Evolutionary conservation across 257 asterid species (phyloP).

Genomic region (Paraleonurus japonicus): DNA sequence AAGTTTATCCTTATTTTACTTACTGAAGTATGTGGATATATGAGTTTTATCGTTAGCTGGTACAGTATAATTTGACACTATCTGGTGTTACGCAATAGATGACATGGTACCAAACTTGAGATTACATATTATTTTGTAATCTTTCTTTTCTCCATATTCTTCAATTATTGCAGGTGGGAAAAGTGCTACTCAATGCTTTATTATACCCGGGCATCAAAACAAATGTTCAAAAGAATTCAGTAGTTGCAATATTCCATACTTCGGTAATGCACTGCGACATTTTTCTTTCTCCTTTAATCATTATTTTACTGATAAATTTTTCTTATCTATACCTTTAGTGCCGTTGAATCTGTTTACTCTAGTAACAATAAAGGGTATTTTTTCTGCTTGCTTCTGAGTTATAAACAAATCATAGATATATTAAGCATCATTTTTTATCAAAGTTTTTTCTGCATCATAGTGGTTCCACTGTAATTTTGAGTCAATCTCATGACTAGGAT

Average conservation of each 20-base stretch:
- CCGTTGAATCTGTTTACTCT: background rate
- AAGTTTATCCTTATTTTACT: slow-evolving; percentile 25
- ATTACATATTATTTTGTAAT: slow-evolving; percentile 15
- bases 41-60: background rate
- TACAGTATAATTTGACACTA: background rate
- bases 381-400: slow-evolving; percentile 3
- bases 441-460: background rate
- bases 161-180: slow-evolving; percentile 69
- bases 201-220: slow-evolving; percentile 89
- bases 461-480: background rate
- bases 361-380: background rate
- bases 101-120: slow-evolving; percentile 3
- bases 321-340: background rate
- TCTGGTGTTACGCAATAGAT: background rate
- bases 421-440: background rate
- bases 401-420: background rate
- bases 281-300: background rate
- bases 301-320: slow-evolving; percentile 5
- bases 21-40: background rate
- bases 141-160: slow-evolving; percentile 14
- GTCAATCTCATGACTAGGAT: background rate
- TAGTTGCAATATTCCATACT: slow-evolving; percentile 82
- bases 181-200: slow-evolving; percentile 74
- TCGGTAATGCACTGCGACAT: slow-evolving; percentile 33
- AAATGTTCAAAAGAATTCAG: slow-evolving; percentile 66